phyloP scores from a whole-genome alignment of 176 grass and related monocot genomes.

The Tillandsia leiboldiana region DNA sequence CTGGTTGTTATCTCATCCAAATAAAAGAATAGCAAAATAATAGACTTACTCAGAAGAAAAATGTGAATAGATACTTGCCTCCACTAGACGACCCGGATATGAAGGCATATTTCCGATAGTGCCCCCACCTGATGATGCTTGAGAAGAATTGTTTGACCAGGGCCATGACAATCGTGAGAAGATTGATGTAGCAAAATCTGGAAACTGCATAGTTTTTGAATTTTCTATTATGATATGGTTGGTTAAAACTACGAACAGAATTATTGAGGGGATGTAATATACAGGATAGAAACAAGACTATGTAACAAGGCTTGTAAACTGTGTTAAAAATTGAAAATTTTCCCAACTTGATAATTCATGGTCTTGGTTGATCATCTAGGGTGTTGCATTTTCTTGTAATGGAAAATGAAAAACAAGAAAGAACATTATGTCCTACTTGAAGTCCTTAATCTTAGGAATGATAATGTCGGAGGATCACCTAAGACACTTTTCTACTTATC shows the following conservation, averaged over 20 bases:
- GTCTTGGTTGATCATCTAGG: too few species aligned
- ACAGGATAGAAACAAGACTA: neutral
- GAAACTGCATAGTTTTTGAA: conserved; percentile 43
- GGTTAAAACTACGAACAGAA: neutral
- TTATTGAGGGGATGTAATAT: conserved; percentile 1
- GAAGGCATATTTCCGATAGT: conserved; percentile 30
- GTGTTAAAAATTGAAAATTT: too few species aligned
- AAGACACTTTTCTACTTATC: too few species aligned
- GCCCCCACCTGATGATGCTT: conserved; percentile 35
- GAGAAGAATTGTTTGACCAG: conserved; percentile 39
- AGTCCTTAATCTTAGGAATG: too few species aligned
- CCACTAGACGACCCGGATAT: conserved; percentile 26
- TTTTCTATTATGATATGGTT: neutral
- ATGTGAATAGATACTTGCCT: conserved; percentile 38
- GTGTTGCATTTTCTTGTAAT: too few species aligned
- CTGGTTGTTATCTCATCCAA: neutral
- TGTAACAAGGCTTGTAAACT: neutral
- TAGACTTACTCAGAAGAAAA: neutral
- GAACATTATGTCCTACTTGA: too few species aligned
- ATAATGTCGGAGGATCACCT: too few species aligned
- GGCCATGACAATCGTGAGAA: conserved; percentile 39
- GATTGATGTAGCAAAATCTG: conserved; percentile 36
- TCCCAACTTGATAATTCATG: too few species aligned
- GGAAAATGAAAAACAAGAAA: too few species aligned
- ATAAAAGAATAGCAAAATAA: neutral